Evolutionary conservation across 495 filamentous ascomycete genomes (phyloP).

Genomic region (Podospora comata): DNA sequence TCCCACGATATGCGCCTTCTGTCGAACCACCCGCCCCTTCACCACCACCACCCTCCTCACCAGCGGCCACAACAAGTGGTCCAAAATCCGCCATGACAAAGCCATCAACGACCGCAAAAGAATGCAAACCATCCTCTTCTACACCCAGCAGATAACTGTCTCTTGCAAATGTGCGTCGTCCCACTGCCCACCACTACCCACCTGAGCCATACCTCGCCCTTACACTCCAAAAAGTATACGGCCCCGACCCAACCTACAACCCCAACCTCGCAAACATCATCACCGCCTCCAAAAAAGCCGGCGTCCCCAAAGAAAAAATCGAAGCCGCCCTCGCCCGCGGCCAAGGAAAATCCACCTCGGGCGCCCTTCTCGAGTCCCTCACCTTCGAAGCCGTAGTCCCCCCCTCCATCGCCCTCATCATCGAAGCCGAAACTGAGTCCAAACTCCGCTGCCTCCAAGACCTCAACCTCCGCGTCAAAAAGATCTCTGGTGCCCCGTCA

Average conservation of each 20-base stretch:
- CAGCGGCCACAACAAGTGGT: conserved; percentile 89
- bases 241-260: conserved; percentile 69
- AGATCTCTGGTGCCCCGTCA: conserved; percentile 61
- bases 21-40: conserved; percentile 45
- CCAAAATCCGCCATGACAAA: conserved; percentile 94
- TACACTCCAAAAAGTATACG: conserved; percentile 46
- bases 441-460: conserved; percentile 70
- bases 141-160: conserved; percentile 52
- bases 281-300: conserved; percentile 77
- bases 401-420: conserved; percentile 70
- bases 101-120: conserved; percentile 67
- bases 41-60: conserved; percentile 45
- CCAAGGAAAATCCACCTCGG: conserved; percentile 71
- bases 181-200: background rate
- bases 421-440: conserved; percentile 75
- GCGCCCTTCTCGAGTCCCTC: conserved; percentile 67
- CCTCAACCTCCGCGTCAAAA: conserved; percentile 64
- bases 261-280: conserved; percentile 68
- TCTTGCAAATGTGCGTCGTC: conserved; percentile 47
- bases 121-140: conserved; percentile 42
- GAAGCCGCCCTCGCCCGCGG: conserved; percentile 82
- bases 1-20: conserved; percentile 40
- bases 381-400: conserved; percentile 82
- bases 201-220: conserved; percentile 14
- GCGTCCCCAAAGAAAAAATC: conserved; percentile 78